Conservation (phyloP, 495 filamentous ascomycete genomes). For the Recurvomyces mirabilis region DNA sequence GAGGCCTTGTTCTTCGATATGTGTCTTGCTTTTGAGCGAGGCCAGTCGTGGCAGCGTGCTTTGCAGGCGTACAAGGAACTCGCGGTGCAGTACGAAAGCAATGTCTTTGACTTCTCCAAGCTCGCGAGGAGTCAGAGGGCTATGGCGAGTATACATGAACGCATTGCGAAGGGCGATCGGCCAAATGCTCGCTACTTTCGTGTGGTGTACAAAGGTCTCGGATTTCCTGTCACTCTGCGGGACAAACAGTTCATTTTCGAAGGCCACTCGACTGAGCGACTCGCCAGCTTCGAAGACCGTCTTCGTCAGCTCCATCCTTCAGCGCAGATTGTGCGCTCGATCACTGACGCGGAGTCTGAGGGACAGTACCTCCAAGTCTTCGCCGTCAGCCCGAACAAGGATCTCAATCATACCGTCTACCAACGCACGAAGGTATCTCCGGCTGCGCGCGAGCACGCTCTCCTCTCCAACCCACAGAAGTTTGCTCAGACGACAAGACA, state of each 20-base stretch:
- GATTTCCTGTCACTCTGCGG: slow-evolving; percentile 67
- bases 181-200: slow-evolving; percentile 80
- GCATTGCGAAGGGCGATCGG: slow-evolving; percentile 66
- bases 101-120: slow-evolving; percentile 83
- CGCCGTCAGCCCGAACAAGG: slow-evolving; percentile 66
- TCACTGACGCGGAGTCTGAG: slow-evolving; percentile 61
- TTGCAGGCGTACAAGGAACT: slow-evolving; percentile 88
- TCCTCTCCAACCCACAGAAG: slow-evolving; percentile 56
- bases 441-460: slow-evolving; percentile 70
- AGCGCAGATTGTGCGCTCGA: slow-evolving; percentile 52
- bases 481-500: slow-evolving; percentile 65
- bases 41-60: slow-evolving; percentile 82
- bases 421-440: slow-evolving; percentile 75
- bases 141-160: slow-evolving; percentile 89
- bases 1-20: slow-evolving; percentile 87
- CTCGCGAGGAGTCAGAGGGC: slow-evolving; percentile 78
- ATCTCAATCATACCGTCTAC: slow-evolving; percentile 75
- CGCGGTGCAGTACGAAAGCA: slow-evolving; percentile 74
- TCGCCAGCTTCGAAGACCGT: slow-evolving; percentile 75
- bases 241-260: slow-evolving; percentile 94
- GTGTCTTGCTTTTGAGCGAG: slow-evolving; percentile 88
- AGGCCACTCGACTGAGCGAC: slow-evolving; percentile 61
- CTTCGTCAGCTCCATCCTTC: slow-evolving; percentile 85
- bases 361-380: slow-evolving; percentile 87
- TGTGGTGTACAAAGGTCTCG: slow-evolving; percentile 80